These are phyloP conservation scores for Aureobasidium sp. DNA, from an alignment of 2,329 filamentous ascomycete species.

Conservation along the genomic window DNA sequence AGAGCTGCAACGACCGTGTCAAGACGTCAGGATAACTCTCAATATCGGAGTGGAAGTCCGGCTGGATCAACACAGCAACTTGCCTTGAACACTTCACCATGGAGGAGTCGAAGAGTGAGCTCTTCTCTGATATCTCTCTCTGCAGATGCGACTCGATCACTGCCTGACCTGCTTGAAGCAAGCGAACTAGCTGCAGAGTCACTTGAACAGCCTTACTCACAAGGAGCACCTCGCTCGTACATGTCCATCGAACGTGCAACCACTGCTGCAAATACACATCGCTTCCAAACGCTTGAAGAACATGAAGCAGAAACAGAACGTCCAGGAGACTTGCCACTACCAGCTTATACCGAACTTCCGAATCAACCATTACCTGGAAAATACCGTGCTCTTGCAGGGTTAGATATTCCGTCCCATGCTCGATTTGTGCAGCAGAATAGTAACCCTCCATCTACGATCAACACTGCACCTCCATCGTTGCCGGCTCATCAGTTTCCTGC, in stretches of 20 bases:
- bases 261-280: constrained; percentile 75
- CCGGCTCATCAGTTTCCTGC: constrained; percentile 9
- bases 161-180: constrained; percentile 37
- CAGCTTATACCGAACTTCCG: constrained; percentile 75
- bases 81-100: constrained; percentile 1
- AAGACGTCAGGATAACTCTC: constrained; percentile 1
- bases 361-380: constrained; percentile 41
- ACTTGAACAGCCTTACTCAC: constrained; percentile 39
- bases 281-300: constrained; percentile 68
- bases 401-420: constrained; percentile 31
- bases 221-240: constrained; percentile 36
- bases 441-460: constrained; percentile 13
- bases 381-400: constrained; percentile 39
- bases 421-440: constrained; percentile 4
- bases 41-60: constrained; percentile 1
- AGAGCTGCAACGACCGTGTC: constrained; percentile 36
- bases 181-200: constrained; percentile 30
- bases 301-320: constrained; percentile 56
- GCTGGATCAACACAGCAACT: neutral
- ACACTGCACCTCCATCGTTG: constrained; percentile 19
- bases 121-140: constrained; percentile 21
- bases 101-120: constrained; percentile 16
- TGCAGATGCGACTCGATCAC: constrained; percentile 25
- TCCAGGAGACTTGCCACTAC: constrained; percentile 84
- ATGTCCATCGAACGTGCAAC: constrained; percentile 38